Base-by-base conservation (phyloP, 371 early-diverging fungal species). In the Mucor piriformis region DNA sequence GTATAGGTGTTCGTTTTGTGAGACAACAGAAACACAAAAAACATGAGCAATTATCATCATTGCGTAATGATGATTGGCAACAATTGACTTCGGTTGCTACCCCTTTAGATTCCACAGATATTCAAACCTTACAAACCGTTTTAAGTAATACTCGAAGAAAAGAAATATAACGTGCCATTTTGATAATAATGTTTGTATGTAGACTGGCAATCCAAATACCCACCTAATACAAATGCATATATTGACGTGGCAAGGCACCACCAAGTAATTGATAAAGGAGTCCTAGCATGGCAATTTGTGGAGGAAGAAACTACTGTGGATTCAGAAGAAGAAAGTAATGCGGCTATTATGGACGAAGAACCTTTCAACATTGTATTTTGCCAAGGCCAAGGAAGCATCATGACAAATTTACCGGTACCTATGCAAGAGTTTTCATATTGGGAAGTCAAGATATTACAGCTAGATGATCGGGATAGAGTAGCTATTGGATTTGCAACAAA, bases 391-490 rank as follows among this genome's bases (percentile, higher is more conserved):
- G 85, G 87, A 37, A 87, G 84, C 53, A 86, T 88, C 32, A 84
- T 86, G 60, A 85, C 92, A 18, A 90, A 90, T 61, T 62, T 90
- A 37, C 92, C 92, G 5, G 65, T 91, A 24, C 90, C 84, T 52
- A 70, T 70, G 33, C 88, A 88, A 72, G 85, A 87, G 46, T 81
- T 85, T 13, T 79, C 77, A 34, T 88, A 88, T 53, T 88, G 83
- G 79, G 88, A 88, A 70, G 85, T 84, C 50, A 88, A 91, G 67
- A 70, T 88, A 63, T 72, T 82, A 50, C 82, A 83, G 61, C 21
- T 54, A 20, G 43, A 46, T 33, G 74, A 72, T 12, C 60, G 66
- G 40, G 70, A 67, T 48, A 66, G 61, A 35, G 63, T 79, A 21
- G 76, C 85, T 12, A 67, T 88, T 18, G 88, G 88, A 4, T 67